Base-by-base conservation (phyloP, 768 basidiomycete genomes). In the Boletus reticulatus region DNA sequence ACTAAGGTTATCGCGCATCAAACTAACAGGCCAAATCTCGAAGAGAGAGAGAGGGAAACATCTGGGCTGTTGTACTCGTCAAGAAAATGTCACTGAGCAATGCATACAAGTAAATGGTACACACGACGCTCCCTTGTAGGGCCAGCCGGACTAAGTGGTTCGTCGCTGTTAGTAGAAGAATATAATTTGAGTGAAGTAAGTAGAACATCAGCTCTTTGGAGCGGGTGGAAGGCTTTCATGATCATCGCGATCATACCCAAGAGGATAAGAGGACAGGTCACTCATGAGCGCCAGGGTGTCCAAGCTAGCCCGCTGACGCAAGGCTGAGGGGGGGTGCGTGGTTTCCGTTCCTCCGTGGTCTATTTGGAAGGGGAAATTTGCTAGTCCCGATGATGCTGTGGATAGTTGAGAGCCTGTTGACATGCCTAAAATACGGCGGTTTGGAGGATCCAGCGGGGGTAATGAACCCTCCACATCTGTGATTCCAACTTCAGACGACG, bases 321-420 rank as follows among this genome's bases (percentile, higher is more conserved):
- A 71, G 60, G 73, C 66, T 38, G 78, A 67, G 31, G 78, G 73
- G 20, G 67, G 50, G 3, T 64, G 64, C 19, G 43, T 44, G 22
- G 65, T 61, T 37, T 81, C 81, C 17, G 66, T 58, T 36, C 65
- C 72, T 52, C 84, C 84, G 32, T 84, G 77, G 60, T 90, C 89
- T 64, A 93, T 89, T 57, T 92, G 89, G 82, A 93, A 93, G 38
- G 90, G 85, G 79, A 91, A 93, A 24, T 87, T 87, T 17, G 87
- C 88, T 39, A 93, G 75, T n/a, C 89, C 91, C 24, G 87, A 85
- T 20, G 89, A 89, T 34, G 84, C 82, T 5, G 88, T 87, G 12
- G 90, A 91, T 34, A 88, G 66, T 67, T 89, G 83, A n/a, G 88
- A 91, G 11, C 77, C 85, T 6, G 84, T 86, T 13, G 89, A 91